phyloP scores from a whole-genome alignment of 345 rosid genomes.

The Tarenaya hassleriana region DNA sequence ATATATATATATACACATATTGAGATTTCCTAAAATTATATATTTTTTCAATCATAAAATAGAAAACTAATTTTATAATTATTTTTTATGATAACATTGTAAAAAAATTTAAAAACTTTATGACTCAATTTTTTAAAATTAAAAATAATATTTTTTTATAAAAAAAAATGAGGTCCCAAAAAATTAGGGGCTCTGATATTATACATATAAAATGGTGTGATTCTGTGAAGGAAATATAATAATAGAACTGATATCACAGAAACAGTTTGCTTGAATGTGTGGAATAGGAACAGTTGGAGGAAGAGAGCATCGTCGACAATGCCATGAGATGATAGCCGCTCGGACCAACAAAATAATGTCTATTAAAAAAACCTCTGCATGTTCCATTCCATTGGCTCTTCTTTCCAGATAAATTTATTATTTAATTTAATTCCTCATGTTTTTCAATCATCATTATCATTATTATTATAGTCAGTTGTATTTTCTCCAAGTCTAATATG shows the following conservation, averaged over 20 bases:
- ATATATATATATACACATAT: too few relatives aligned
- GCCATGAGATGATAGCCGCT: not conserved
- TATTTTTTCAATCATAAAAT: too few relatives aligned
- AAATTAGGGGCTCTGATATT: not conserved
- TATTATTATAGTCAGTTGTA: too few relatives aligned
- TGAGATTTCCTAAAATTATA: too few relatives aligned
- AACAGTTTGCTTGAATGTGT: slow-evolving; percentile 70
- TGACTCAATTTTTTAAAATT: not conserved
- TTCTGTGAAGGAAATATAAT: not conserved
- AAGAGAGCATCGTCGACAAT: slow-evolving; percentile 20
- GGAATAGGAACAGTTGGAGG: slow-evolving; percentile 39
- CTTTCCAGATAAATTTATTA: not conserved
- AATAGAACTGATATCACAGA: slow-evolving; percentile 41
- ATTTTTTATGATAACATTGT: too few relatives aligned
- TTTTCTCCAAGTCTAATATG: too few relatives aligned
- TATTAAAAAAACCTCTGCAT: not conserved
- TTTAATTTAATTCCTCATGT: not conserved
- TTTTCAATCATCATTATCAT: too few relatives aligned
- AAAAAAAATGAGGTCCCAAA: not conserved
- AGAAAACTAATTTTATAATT: too few relatives aligned
- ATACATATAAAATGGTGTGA: not conserved
- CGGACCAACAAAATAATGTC: not conserved
- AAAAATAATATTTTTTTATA: not conserved
- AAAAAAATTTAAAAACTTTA: too few relatives aligned
- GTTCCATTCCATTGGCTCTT: not conserved